These are phyloP conservation scores for Apodospora peruviana DNA, from an alignment of 495 filamentous ascomycete species.

Conservation along the genomic window DNA sequence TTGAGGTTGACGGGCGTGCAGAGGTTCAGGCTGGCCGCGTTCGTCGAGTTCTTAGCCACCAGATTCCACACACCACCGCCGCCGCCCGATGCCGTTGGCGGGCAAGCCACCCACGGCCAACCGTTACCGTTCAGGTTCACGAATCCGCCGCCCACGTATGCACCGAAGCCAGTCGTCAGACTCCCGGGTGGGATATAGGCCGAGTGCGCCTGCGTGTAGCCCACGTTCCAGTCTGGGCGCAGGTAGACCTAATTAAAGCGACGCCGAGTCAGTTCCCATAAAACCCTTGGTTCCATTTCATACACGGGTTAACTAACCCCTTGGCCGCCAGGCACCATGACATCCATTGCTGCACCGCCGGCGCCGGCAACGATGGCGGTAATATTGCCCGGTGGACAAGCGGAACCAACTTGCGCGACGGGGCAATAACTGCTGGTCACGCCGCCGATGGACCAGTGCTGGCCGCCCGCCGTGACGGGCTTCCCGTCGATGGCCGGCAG, in stretches of 20 bases:
- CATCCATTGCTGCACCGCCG: constrained; percentile 22
- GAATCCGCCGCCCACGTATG: constrained; percentile 28
- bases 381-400: constrained; percentile 24
- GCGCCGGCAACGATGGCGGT: constrained; percentile 15
- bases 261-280: too few species aligned
- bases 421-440: constrained; percentile 32
- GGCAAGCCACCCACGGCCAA: constrained; percentile 32
- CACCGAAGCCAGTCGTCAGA: constrained; percentile 33
- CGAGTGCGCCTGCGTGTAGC: constrained; percentile 58
- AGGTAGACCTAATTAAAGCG: constrained; percentile 62
- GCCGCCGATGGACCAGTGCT: constrained; percentile 39
- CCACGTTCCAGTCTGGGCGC: constrained; percentile 46
- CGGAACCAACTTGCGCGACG: constrained; percentile 10
- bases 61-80: constrained; percentile 23
- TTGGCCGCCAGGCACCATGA: constrained; percentile 62
- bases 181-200: constrained; percentile 51
- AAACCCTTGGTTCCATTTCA: too few species aligned
- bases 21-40: constrained; percentile 12
- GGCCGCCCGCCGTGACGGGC: constrained; percentile 31
- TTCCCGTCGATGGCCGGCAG: constrained; percentile 36
- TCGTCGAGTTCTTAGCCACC: constrained; percentile 26
- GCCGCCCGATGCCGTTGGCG: constrained; percentile 18
- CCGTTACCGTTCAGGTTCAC: constrained; percentile 30
- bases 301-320: too few species aligned
- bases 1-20: constrained; percentile 25